These are phyloP conservation scores for Cicer bijugum DNA, from an alignment of 306 rosid species.

Conservation along the genomic window DNA sequence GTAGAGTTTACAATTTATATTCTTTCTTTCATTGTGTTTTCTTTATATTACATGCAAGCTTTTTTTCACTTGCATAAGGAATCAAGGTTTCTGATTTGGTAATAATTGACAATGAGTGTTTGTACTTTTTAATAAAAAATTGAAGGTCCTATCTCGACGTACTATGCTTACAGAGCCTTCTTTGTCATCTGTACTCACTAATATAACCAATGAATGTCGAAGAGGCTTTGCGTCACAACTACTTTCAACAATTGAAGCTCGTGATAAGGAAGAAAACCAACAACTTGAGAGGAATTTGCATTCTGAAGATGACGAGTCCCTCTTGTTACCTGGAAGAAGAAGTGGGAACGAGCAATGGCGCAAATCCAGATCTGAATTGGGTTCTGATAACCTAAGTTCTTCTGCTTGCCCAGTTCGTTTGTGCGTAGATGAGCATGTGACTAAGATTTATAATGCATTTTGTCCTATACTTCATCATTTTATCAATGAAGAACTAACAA, in stretches of 20 bases:
- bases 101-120: slow-evolving; percentile 29
- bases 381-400: slow-evolving; percentile 64
- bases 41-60: slow-evolving; percentile 12
- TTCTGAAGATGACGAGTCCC: slow-evolving; percentile 61
- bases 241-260: slow-evolving; percentile 66
- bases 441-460: slow-evolving; percentile 72
- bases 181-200: slow-evolving; percentile 57
- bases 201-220: slow-evolving; percentile 66
- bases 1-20: slow-evolving; percentile 50
- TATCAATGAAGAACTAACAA: slow-evolving; percentile 57
- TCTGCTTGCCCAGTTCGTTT: slow-evolving; percentile 72
- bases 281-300: slow-evolving; percentile 59
- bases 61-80: slow-evolving; percentile 3
- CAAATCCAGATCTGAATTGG: slow-evolving; percentile 71
- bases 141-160: slow-evolving; percentile 82
- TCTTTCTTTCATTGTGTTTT: neutral
- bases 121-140: slow-evolving; percentile 1
- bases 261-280: slow-evolving; percentile 70
- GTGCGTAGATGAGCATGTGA: slow-evolving; percentile 87
- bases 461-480: slow-evolving; percentile 62
- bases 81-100: slow-evolving; percentile 13
- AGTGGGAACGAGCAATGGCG: slow-evolving; percentile 97
- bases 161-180: slow-evolving; percentile 61
- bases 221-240: slow-evolving; percentile 59
- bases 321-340: slow-evolving; percentile 88